Conservation (phyloP, 176 grass and related monocot species). For the Juncus effusus region DNA sequence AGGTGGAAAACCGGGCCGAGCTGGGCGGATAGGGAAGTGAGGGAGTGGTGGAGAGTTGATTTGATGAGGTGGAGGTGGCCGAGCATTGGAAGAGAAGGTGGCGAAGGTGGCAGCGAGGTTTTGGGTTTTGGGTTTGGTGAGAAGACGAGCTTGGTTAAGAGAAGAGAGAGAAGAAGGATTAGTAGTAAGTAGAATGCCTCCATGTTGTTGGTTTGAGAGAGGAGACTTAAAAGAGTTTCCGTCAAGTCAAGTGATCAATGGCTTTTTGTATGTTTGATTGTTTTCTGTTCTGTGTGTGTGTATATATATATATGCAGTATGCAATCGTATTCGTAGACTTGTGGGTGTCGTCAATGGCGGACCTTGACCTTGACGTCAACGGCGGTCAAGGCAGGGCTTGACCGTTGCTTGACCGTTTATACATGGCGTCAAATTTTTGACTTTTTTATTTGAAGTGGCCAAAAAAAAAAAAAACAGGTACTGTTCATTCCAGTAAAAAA, state of each 20-base stretch:
- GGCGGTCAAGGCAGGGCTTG: neutral
- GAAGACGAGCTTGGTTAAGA: neutral
- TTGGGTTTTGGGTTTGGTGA: neutral
- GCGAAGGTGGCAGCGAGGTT: slow-evolving; percentile 19
- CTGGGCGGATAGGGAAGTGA: slow-evolving; percentile 10
- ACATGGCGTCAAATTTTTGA: no score
- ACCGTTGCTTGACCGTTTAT: no score
- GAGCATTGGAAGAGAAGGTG: slow-evolving; percentile 40
- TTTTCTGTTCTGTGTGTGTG: no score
- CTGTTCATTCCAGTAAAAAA: no score
- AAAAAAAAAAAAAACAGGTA: no score
- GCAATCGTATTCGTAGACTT: neutral
- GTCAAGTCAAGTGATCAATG: no score
- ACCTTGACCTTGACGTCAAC: neutral
- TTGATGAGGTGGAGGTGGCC: slow-evolving; percentile 60
- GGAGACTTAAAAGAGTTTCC: no score
- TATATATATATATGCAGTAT: neutral
- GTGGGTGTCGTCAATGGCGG: neutral
- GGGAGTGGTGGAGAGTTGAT: slow-evolving; percentile 42
- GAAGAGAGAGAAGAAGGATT: neutral
- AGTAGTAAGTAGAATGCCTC: neutral
- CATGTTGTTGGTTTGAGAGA: neutral
- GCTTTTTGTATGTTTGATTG: no score
- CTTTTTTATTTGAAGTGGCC: no score
- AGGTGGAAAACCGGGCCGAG: slow-evolving; percentile 44